phyloP scores from a whole-genome alignment of 495 filamentous ascomycete genomes.

The Tuber indicum region DNA sequence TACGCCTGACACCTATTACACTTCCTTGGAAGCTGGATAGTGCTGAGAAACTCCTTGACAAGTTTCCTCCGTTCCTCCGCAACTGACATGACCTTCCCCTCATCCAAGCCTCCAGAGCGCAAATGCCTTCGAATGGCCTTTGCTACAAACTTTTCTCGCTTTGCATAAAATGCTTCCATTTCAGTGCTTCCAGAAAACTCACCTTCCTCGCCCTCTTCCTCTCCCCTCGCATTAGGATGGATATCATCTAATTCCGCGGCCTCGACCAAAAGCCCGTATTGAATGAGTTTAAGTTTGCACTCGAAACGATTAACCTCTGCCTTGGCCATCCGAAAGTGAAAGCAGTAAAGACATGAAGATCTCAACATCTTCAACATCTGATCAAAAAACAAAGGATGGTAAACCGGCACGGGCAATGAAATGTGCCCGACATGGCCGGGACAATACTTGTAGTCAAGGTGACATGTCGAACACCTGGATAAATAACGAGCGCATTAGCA shows the following conservation, averaged over 20 bases:
- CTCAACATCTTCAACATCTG: slow-evolving; percentile 76
- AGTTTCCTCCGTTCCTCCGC: slow-evolving; percentile 64
- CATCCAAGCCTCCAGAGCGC: slow-evolving; percentile 51
- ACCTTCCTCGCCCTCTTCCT: slow-evolving; percentile 46
- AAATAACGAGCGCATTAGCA: slow-evolving; percentile 8
- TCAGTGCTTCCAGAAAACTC: slow-evolving; percentile 31
- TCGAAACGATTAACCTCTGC: slow-evolving; percentile 64
- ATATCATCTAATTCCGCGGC: slow-evolving; percentile 61
- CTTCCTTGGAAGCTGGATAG: slow-evolving; percentile 56
- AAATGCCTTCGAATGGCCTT: slow-evolving; percentile 54
- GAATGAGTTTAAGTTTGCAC: slow-evolving; percentile 81
- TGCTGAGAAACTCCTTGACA: slow-evolving; percentile 71
- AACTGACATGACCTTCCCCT: slow-evolving; percentile 72
- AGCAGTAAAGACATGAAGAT: slow-evolving; percentile 83
- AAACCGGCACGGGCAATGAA: slow-evolving; percentile 83
- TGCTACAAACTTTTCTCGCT: slow-evolving; percentile 64
- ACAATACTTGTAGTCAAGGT: slow-evolving; percentile 67
- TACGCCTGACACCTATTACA: slow-evolving; percentile 70
- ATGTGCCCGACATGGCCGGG: slow-evolving; percentile 94
- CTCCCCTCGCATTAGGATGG: slow-evolving; percentile 40
- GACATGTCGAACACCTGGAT: slow-evolving; percentile 80
- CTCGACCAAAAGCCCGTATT: slow-evolving; percentile 72
- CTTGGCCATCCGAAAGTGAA: slow-evolving; percentile 67
- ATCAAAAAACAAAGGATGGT: slow-evolving; percentile 90
- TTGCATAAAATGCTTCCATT: slow-evolving; percentile 56